Conservation (phyloP, 176 grass and related monocot species). For the Rhipidocladum racemiflorum region DNA sequence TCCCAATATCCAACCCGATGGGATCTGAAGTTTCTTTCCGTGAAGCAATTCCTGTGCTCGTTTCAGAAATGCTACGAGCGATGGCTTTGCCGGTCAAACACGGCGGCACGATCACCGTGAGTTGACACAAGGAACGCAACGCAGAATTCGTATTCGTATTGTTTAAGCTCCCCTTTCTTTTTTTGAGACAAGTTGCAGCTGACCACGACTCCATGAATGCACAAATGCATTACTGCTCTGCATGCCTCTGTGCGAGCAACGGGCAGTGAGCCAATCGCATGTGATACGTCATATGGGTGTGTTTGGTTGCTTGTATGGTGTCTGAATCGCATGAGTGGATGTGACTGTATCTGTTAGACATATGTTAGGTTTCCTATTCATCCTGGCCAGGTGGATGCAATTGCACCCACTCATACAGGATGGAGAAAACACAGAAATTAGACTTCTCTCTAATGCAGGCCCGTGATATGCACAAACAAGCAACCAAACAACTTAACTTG, state of each 20-base stretch:
- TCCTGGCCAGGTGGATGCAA: too few relatives aligned
- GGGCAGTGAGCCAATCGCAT: conserved; percentile 7
- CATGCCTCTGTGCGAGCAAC: not conserved
- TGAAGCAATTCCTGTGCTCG: not conserved
- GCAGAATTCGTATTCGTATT: not conserved
- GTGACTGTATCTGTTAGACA: too few relatives aligned
- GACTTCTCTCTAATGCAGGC: too few relatives aligned
- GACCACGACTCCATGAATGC: not conserved
- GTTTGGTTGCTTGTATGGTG: too few relatives aligned
- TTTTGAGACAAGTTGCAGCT: not conserved
- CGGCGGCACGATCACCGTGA: conserved; percentile 10
- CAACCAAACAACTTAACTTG: too few relatives aligned
- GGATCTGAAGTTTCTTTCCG: conserved; percentile 2
- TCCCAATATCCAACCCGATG: not conserved
- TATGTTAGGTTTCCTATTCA: too few relatives aligned
- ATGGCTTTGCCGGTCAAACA: conserved; percentile 24
- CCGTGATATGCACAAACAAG: too few relatives aligned
- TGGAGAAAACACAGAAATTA: too few relatives aligned
- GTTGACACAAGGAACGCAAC: not conserved
- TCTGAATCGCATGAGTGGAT: too few relatives aligned
- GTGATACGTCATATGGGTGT: too few relatives aligned
- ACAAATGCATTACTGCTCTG: not conserved
- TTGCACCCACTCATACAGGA: too few relatives aligned
- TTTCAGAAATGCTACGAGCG: not conserved
- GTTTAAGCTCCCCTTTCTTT: not conserved